These are phyloP conservation scores for Leccinum pseudoinsigne DNA, from an alignment of 1,284 basidiomycete genomes.

Conservation along the genomic window DNA sequence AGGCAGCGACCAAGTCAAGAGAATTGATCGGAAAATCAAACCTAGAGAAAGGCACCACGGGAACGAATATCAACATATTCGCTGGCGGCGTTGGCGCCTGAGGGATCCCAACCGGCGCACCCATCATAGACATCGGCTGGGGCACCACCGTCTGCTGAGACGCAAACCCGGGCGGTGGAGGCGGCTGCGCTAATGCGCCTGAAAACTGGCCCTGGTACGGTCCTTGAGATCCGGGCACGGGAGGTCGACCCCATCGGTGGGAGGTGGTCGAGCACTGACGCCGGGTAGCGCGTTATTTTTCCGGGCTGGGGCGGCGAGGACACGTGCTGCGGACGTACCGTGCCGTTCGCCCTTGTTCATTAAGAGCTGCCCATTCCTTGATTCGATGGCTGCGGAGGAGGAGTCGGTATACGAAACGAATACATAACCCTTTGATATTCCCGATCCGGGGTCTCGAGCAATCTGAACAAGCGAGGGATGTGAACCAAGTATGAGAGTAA, in stretches of 20 bases:
- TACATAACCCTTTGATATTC: constrained; percentile 93
- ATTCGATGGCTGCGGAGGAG: constrained; percentile 93
- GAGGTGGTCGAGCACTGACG: constrained; percentile 63
- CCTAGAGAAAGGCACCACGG: no score
- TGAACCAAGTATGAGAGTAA: constrained; percentile 4
- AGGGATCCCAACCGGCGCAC: constrained; percentile 42
- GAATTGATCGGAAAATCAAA: no score
- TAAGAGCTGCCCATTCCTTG: constrained; percentile 96
- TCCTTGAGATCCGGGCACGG: constrained; percentile 64
- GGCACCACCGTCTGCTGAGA: constrained; percentile 66
- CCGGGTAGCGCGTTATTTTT: constrained; percentile 87
- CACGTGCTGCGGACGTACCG: constrained; percentile 91
- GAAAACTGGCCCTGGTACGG: constrained; percentile 89
- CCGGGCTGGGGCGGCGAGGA: constrained; percentile 92
- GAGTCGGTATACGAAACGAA: constrained; percentile 96
- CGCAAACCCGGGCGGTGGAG: constrained; percentile 68
- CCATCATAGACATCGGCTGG: constrained; percentile 41
- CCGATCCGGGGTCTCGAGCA: constrained; percentile 83
- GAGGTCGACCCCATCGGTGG: constrained; percentile 61
- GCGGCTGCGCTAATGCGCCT: constrained; percentile 72
- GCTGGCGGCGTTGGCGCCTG: constrained; percentile 26
- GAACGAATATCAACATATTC: constrained; percentile 33
- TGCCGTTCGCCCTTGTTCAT: constrained; percentile 99
- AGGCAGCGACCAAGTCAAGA: no score
- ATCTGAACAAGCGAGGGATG: constrained; percentile 51